Percentiles rank a stretch among this genome's conserved stretches.
Evolutionary conservation across 2,329 filamentous ascomycete species (phyloP).

Genomic region (Massarina eburnea): DNA sequence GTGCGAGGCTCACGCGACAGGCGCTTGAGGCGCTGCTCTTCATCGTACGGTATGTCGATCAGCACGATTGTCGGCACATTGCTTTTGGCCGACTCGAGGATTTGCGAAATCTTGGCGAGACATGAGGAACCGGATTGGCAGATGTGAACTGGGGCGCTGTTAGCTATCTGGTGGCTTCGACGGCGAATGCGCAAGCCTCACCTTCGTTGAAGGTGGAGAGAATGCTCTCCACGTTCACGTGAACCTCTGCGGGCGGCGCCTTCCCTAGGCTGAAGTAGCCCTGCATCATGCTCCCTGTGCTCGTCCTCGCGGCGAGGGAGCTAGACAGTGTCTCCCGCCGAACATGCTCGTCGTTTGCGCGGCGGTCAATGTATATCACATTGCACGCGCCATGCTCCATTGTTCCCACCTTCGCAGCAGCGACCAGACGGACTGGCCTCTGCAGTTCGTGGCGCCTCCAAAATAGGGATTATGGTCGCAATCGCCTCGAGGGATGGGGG

Average conservation of each 20-base stretch:
- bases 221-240: slow-evolving; percentile 43
- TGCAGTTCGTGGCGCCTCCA: slow-evolving; percentile 28
- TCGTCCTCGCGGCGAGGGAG: slow-evolving; percentile 35
- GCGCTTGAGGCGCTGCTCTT: slow-evolving; percentile 45
- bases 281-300: slow-evolving; percentile 34
- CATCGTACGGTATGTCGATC: slow-evolving; percentile 47
- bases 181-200: slow-evolving; percentile 16
- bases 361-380: slow-evolving; percentile 48
- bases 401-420: slow-evolving; percentile 33
- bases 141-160: slow-evolving; percentile 37
- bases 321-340: slow-evolving; percentile 39
- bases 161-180: neutral
- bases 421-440: slow-evolving; percentile 35
- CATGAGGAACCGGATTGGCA: slow-evolving; percentile 43
- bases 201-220: slow-evolving; percentile 47
- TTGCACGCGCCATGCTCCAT: slow-evolving; percentile 50
- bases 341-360: slow-evolving; percentile 45
- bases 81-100: slow-evolving; percentile 35
- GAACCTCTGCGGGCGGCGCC: slow-evolving; percentile 36
- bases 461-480: slow-evolving; percentile 18
- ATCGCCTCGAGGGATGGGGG: slow-evolving; percentile 8
- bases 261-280: slow-evolving; percentile 41
- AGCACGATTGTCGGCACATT: slow-evolving; percentile 44
- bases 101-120: slow-evolving; percentile 39
- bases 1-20: slow-evolving; percentile 45